Conservation (phyloP, 805 yeast genomes). For the Candida namnaoensis region DNA sequence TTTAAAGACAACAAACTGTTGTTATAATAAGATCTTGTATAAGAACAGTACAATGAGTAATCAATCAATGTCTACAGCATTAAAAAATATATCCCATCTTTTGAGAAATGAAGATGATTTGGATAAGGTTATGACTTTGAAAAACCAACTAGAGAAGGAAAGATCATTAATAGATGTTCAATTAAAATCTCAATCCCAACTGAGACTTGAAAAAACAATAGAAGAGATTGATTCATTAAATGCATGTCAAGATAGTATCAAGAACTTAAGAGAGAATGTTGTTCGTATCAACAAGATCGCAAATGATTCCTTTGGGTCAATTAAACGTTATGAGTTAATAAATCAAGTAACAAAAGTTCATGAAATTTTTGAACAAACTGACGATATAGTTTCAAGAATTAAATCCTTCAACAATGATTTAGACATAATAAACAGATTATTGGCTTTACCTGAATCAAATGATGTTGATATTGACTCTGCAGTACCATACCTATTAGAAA, state of each 20-base stretch:
- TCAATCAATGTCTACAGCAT: conserved; percentile 8
- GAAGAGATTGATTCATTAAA: conserved; percentile 30
- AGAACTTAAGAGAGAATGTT: conserved; percentile 36
- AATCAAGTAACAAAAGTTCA: conserved; percentile 58
- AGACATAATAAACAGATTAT: conserved; percentile 26
- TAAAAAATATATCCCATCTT: conserved; percentile 22
- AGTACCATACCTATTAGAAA: conserved; percentile 47
- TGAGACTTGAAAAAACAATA: conserved; percentile 49
- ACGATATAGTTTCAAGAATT: conserved; percentile 55
- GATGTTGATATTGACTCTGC: conserved; percentile 25
- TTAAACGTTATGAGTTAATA: conserved; percentile 61
- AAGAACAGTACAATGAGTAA: neutral
- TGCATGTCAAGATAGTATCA: conserved; percentile 35
- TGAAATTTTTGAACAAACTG: conserved; percentile 65
- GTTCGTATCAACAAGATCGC: conserved; percentile 38
- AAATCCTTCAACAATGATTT: conserved; percentile 43
- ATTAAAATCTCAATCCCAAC: conserved; percentile 59
- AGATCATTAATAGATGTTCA: conserved; percentile 71
- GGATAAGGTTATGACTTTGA: conserved; percentile 40
- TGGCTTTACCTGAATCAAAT: conserved; percentile 14
- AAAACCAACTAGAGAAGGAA: conserved; percentile 55
- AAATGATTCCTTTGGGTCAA: conserved; percentile 47
- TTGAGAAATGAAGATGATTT: conserved; percentile 22
- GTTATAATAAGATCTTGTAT: no score
- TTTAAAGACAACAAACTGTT: neutral